These are phyloP conservation scores for Chalciporus sp. DNA, from an alignment of 1,284 basidiomycete genomes.

Conservation along the genomic window DNA sequence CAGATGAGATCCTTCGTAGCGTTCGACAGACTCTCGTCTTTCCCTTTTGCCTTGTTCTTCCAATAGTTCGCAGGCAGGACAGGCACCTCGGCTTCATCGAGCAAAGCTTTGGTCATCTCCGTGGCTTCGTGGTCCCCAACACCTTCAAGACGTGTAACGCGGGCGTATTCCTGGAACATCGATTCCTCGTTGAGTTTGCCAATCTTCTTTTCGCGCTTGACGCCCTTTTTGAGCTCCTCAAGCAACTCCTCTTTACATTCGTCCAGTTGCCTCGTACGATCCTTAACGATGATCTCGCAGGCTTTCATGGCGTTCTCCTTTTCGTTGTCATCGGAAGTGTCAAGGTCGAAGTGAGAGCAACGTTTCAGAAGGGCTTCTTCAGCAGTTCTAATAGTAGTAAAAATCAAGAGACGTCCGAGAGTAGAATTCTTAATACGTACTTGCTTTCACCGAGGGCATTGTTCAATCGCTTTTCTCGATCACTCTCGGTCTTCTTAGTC, in stretches of 20 bases:
- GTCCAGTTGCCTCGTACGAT: conserved; percentile 77
- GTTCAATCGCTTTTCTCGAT: conserved; percentile 86
- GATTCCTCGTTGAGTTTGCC: conserved; percentile 68
- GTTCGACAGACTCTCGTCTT: conserved; percentile 58
- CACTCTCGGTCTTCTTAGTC: conserved; percentile 85
- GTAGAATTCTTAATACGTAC: conserved; percentile 43
- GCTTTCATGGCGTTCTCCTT: conserved; percentile 80
- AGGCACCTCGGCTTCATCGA: conserved; percentile 64
- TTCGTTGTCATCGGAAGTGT: conserved; percentile 52
- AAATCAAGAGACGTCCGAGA: conserved; percentile 1
- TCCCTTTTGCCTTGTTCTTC: conserved; percentile 51
- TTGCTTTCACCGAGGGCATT: conserved; percentile 88
- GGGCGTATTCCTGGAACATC: conserved; percentile 76
- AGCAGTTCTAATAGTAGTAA: conserved; percentile 57
- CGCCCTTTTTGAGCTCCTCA: conserved; percentile 63
- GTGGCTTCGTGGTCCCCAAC: conserved; percentile 79
- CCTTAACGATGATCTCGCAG: conserved; percentile 87
- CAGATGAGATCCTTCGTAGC: conserved; percentile 68
- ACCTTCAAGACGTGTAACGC: conserved; percentile 66
- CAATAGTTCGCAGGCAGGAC: conserved; percentile 39
- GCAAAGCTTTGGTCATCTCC: conserved; percentile 55
- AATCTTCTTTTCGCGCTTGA: conserved; percentile 68
- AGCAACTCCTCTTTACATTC: conserved; percentile 79
- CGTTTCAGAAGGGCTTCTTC: conserved; percentile 92
- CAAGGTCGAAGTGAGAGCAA: conserved; percentile 91